Base-by-base conservation (phyloP, 257 asterid genomes). In the Penstemon newberryi region DNA sequence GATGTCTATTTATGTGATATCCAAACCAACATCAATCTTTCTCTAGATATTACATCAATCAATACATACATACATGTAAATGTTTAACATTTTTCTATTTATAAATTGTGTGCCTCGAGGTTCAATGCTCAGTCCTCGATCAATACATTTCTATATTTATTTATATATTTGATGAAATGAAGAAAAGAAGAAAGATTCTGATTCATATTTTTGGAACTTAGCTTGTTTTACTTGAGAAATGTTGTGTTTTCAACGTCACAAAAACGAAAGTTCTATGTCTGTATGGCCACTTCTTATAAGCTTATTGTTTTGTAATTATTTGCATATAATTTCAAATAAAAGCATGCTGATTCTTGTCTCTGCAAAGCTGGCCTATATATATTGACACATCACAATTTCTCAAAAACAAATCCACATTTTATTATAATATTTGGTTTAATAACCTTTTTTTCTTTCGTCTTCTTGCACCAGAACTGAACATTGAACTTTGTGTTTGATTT, bases 401-500 rank as follows among this genome's bases (percentile, higher is more conserved):
- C 41, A 50, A 18, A 47, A 25, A 38, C 41, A 13, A 41, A 60
- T 9, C 10, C 55, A 19, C 10, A 46, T 36, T 53, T 36, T 57
- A 36, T 69, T 25, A 9, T 59, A 33, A 2, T 15, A 15, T 15
- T 15, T 15, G 18, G 18, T 15, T 15, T n/a, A 2, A 4, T 55
- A 47, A 6, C n/a, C 57, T 64, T 38, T 57, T 56, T 49, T 60
- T 65, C 4, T 52, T 79, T 64, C 66, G 76, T 75, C 72, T 60
- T 56, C 63, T 63, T 73, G 33, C 33, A 25, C 33, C 58, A 60
- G 41, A 0, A 47, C 25, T 65, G 43, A 15, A 59, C 64, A 55
- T 70, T 62, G 80, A 74, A 68, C 70, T 57, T 63, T 52, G 79
- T 63, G 75, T 60, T 71, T 57, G 75, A 71, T 69, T 60, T 75